These are phyloP conservation scores for Cercospora sesami DNA, from an alignment of 2,329 filamentous ascomycete species.

Conservation along the genomic window DNA sequence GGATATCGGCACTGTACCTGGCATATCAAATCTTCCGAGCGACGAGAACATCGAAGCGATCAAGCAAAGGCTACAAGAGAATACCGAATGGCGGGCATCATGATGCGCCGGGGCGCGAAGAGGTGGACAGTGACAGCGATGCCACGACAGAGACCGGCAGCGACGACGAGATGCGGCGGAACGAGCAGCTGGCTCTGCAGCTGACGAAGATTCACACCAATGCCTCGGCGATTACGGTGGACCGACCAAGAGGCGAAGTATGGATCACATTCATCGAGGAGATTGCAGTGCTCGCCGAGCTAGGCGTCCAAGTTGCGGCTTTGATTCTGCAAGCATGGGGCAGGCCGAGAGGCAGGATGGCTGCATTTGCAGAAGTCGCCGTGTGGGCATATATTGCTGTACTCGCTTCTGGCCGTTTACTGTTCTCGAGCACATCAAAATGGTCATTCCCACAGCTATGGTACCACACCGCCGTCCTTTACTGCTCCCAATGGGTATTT, in stretches of 20 bases:
- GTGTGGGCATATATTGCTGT: slow-evolving; percentile 80
- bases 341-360: slow-evolving; percentile 50
- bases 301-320: slow-evolving; percentile 67
- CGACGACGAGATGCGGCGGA: slow-evolving; percentile 59
- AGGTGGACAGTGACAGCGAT: slow-evolving; percentile 39
- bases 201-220: slow-evolving; percentile 54
- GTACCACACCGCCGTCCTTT: slow-evolving; percentile 89
- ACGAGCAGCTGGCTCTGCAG: slow-evolving; percentile 57
- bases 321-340: slow-evolving; percentile 63
- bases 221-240: slow-evolving; percentile 63
- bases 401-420: slow-evolving; percentile 70
- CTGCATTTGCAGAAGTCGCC: slow-evolving; percentile 65
- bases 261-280: slow-evolving; percentile 72
- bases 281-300: slow-evolving; percentile 68
- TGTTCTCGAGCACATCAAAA: slow-evolving; percentile 60
- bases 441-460: slow-evolving; percentile 73
- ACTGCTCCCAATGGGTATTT: slow-evolving; percentile 79
- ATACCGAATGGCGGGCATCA: slow-evolving; percentile 26
- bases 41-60: slow-evolving; percentile 16
- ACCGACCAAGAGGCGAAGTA: slow-evolving; percentile 73
- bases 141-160: slow-evolving; percentile 28
- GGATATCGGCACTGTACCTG: slow-evolving; percentile 68
- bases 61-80: slow-evolving; percentile 54
- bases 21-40: slow-evolving; percentile 57
- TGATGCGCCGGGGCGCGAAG: slow-evolving; percentile 36